Percentiles rank a stretch among this genome's conserved stretches.
These are phyloP conservation scores for Akanthomyces lecanii DNA, from an alignment of 2,329 filamentous ascomycete genomes.

Conservation along the genomic window DNA sequence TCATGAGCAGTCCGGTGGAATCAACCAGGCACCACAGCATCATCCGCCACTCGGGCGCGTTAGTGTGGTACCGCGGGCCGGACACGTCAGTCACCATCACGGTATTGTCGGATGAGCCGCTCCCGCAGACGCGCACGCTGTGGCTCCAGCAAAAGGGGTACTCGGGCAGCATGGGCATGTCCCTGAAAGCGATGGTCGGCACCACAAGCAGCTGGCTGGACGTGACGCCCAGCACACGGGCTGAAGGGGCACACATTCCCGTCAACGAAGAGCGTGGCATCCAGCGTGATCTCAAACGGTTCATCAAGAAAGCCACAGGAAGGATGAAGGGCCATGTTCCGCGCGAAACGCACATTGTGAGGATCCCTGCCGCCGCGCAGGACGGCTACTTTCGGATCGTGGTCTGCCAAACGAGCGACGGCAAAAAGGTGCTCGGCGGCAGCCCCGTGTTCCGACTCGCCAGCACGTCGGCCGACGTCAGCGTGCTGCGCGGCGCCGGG, in stretches of 20 bases:
- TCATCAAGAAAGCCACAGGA: conserved; percentile 52
- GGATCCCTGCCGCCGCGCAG: conserved; percentile 57
- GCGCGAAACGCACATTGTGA: conserved; percentile 60
- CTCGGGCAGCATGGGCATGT: conserved; percentile 65
- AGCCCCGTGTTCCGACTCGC: conserved; percentile 67
- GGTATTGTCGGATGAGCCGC: conserved; percentile 54
- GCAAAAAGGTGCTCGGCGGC: conserved; percentile 55
- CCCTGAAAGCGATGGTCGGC: conserved; percentile 58
- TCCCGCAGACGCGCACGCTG: conserved; percentile 55
- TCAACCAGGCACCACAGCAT: conserved; percentile 64
- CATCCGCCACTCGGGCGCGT: conserved; percentile 59
- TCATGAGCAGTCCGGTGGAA: conserved; percentile 59
- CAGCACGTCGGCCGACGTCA: conserved; percentile 58
- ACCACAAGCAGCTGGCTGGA: conserved; percentile 60
- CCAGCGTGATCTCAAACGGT: conserved; percentile 64
- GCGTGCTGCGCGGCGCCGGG: conserved; percentile 61
- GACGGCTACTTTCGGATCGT: conserved; percentile 69
- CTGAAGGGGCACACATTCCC: conserved; percentile 45
- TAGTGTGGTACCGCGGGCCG: conserved; percentile 64
- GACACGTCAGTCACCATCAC: conserved; percentile 61
- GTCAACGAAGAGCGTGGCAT: conserved; percentile 59
- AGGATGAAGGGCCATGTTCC: conserved; percentile 44
- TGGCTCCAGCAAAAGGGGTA: conserved; percentile 67
- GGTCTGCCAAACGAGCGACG: conserved; percentile 47
- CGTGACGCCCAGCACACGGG: conserved; percentile 56